These are phyloP conservation scores for Aspergillus eucalypticola DNA, from an alignment of 2,329 filamentous ascomycete genomes.

Conservation along the genomic window DNA sequence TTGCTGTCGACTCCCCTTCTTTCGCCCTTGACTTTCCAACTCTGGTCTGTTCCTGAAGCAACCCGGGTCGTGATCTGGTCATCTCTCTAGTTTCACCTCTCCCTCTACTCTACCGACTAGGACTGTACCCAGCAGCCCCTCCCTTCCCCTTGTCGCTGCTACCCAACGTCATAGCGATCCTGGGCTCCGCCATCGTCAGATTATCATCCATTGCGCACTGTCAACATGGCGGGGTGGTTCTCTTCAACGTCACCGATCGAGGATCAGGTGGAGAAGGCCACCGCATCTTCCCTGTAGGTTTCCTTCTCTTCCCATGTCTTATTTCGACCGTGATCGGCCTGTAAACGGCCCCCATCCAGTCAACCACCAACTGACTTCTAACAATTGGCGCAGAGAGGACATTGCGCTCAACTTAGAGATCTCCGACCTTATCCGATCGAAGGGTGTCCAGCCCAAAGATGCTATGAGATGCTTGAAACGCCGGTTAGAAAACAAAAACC, in stretches of 20 bases:
- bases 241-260: constrained; percentile 89
- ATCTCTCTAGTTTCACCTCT: neutral
- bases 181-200: constrained; percentile 10
- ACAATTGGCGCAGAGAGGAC: constrained; percentile 67
- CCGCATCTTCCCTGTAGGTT: constrained; percentile 83
- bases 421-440: constrained; percentile 94
- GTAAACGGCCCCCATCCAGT: too few species aligned
- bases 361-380: constrained; percentile 5
- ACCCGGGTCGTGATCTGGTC: neutral
- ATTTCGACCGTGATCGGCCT: neutral
- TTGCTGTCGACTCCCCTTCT: constrained; percentile 6
- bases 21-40: neutral
- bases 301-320: constrained; percentile 8
- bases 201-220: constrained; percentile 26
- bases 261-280: constrained; percentile 95
- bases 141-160: constrained; percentile 4
- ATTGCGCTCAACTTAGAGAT: constrained; percentile 98
- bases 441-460: constrained; percentile 95
- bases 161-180: constrained; percentile 24
- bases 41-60: neutral
- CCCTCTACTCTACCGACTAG: neutral
- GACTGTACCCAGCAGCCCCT: neutral
- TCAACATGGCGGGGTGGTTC: constrained; percentile 95
- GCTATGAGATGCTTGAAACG: constrained; percentile 95
- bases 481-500: constrained; percentile 95